Evolutionary conservation across 2,329 filamentous ascomycete genomes (phyloP).

Genomic region (Ophiocordyceps unilateralis): DNA sequence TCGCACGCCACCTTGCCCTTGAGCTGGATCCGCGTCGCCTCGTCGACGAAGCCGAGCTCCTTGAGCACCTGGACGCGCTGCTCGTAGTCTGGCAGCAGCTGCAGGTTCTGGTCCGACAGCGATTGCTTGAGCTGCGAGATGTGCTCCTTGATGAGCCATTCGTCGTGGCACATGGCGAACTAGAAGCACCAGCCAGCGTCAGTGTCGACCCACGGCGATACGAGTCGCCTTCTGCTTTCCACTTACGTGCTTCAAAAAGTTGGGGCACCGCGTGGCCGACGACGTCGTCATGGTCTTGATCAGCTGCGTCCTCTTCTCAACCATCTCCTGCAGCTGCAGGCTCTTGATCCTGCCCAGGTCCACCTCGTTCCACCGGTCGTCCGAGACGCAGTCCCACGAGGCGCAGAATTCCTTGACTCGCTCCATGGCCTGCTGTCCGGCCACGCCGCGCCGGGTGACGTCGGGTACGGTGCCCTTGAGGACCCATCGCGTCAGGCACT

Average conservation of each 20-base stretch:
- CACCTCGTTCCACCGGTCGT: conserved; percentile 64
- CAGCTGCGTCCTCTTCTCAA: conserved; percentile 52
- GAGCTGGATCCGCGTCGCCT: conserved; percentile 70
- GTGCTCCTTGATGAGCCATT: conserved; percentile 91
- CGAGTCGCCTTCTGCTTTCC: no score
- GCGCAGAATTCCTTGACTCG: conserved; percentile 51
- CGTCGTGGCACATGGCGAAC: conserved; percentile 92
- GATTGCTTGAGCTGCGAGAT: conserved; percentile 74
- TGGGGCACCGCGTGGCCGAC: conserved; percentile 50
- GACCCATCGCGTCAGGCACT: conserved; percentile 62
- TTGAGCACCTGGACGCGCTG: conserved; percentile 84
- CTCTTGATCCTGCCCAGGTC: conserved; percentile 72
- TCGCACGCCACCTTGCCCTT: conserved; percentile 98
- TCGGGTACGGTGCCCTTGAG: conserved; percentile 42
- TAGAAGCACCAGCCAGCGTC: conserved; percentile 20
- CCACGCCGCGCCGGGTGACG: conserved; percentile 36
- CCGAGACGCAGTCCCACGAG: conserved; percentile 67
- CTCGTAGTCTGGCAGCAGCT: conserved; percentile 89
- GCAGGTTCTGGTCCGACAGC: conserved; percentile 91
- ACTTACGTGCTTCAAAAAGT: conserved; percentile 78
- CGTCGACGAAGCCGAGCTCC: conserved; percentile 83
- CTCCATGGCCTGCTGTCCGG: conserved; percentile 38
- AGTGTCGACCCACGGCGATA: background rate
- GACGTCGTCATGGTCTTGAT: conserved; percentile 45
- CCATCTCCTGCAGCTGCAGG: conserved; percentile 60